Percentiles rank a stretch among this genome's conserved stretches.
These are phyloP conservation scores for Paecilomyces niveus DNA, from an alignment of 2,329 filamentous ascomycete species.

Conservation along the genomic window DNA sequence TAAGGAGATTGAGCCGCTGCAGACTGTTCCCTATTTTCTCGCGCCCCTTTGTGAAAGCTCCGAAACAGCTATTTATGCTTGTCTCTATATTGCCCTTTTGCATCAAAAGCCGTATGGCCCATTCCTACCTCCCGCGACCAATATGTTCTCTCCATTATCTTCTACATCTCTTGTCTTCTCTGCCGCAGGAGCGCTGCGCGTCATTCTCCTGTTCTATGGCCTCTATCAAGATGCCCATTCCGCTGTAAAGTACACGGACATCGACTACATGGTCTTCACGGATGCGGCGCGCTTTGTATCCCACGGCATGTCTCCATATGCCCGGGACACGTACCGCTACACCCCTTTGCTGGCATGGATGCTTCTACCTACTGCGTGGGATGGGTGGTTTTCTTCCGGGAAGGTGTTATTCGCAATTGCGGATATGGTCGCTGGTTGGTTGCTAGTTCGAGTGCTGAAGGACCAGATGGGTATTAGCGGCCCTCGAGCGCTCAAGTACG, in stretches of 20 bases:
- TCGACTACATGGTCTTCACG: slow-evolving; percentile 97
- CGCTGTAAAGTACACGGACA: slow-evolving; percentile 94
- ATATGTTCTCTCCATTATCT: slow-evolving; percentile 17
- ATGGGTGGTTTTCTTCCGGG: slow-evolving; percentile 67
- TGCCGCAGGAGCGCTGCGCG: slow-evolving; percentile 54
- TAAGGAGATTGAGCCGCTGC: neutral
- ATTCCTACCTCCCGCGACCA: neutral
- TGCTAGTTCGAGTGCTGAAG: slow-evolving; percentile 55
- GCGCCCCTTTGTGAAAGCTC: neutral
- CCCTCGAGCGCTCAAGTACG: slow-evolving; percentile 62
- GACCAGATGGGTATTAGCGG: slow-evolving; percentile 41
- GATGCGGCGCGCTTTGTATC: slow-evolving; percentile 77
- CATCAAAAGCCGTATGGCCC: neutral
- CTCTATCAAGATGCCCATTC: slow-evolving; percentile 88
- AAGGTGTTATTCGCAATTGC: slow-evolving; percentile 79
- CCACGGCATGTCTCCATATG: slow-evolving; percentile 67
- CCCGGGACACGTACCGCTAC: slow-evolving; percentile 91
- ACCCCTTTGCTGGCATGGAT: slow-evolving; percentile 91
- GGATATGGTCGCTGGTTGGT: slow-evolving; percentile 77
- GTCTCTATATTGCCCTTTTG: neutral
- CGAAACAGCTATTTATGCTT: neutral
- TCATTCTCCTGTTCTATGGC: slow-evolving; percentile 74
- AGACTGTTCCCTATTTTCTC: neutral
- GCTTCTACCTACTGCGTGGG: slow-evolving; percentile 68
- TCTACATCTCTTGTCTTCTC: slow-evolving; percentile 27